A percentile compares a stretch with the other conserved stretches of the same genome.
phyloP scores from a whole-genome alignment of 352 stramenopile genomes.

The Globisporangium paddicum region DNA sequence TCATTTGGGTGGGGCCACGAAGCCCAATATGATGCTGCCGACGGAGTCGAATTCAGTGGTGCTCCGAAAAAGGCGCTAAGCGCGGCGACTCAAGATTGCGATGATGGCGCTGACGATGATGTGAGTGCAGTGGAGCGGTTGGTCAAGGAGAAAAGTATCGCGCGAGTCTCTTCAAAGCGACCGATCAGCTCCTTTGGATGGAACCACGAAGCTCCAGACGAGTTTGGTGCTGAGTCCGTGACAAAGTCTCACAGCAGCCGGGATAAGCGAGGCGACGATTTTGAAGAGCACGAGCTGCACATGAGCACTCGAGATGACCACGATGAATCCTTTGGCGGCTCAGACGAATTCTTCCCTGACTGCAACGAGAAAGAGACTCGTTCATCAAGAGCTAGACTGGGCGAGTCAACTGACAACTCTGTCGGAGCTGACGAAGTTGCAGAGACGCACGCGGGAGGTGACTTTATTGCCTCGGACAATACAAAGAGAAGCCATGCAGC shows the following conservation, averaged over 20 bases:
- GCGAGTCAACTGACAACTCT: background rate
- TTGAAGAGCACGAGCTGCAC: constrained; percentile 8
- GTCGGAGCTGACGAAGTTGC: background rate
- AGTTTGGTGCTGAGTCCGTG: background rate
- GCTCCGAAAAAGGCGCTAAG: constrained; percentile 8
- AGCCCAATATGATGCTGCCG: too few relatives aligned
- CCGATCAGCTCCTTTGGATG: background rate
- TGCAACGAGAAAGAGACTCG: background rate
- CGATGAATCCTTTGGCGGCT: constrained; percentile 10
- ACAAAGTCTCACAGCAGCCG: background rate
- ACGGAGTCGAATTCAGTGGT: too few relatives aligned
- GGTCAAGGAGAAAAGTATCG: constrained; percentile 2
- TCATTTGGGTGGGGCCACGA: background rate
- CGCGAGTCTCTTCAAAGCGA: background rate
- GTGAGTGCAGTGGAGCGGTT: constrained; percentile 13
- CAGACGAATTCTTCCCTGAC: background rate
- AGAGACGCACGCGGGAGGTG: background rate
- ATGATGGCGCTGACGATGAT: constrained; percentile 20
- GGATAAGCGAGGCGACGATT: background rate
- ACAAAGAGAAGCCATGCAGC: background rate
- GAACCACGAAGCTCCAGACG: background rate
- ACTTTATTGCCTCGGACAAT: background rate
- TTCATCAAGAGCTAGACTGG: too few relatives aligned
- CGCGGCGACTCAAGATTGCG: constrained; percentile 6
- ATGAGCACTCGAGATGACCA: constrained; percentile 8